Percentiles rank a stretch among this genome's conserved stretches.
Conservation (phyloP, 371 early-diverging fungal species). For the Umbelopsis sp. region DNA sequence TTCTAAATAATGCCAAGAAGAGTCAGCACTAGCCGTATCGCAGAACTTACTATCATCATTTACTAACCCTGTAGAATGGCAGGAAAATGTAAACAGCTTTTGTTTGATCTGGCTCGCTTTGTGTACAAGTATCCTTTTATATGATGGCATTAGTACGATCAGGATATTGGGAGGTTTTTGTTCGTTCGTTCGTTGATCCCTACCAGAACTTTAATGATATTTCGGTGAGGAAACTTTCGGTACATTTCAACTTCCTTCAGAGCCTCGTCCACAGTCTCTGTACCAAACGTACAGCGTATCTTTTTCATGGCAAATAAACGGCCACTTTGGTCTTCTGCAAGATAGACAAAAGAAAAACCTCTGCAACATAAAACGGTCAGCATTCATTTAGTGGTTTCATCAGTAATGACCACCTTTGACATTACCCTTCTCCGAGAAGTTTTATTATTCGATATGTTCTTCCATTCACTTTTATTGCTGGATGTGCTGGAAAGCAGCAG, state of each 20-base stretch:
- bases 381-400: background rate
- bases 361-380: slow-evolving; percentile 36
- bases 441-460: slow-evolving; percentile 63
- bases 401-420: background rate
- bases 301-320: slow-evolving; percentile 70
- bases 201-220: slow-evolving; percentile 73
- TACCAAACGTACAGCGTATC: slow-evolving; percentile 67
- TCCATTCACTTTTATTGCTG: slow-evolving; percentile 60
- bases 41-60: background rate
- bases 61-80: slow-evolving; percentile 63
- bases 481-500: slow-evolving; percentile 60
- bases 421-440: slow-evolving; percentile 75
- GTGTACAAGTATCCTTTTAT: slow-evolving; percentile 64
- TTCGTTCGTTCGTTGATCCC: slow-evolving; percentile 15
- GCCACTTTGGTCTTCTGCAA: slow-evolving; percentile 66
- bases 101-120: slow-evolving; percentile 60
- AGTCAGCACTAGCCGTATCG: background rate
- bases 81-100: slow-evolving; percentile 70
- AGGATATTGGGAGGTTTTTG: background rate
- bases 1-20: slow-evolving; percentile 27
- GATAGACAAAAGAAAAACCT: slow-evolving; percentile 76
- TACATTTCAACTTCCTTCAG: slow-evolving; percentile 71
- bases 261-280: slow-evolving; percentile 61
- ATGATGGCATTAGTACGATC: slow-evolving; percentile 11
- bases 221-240: slow-evolving; percentile 64